Conservation (phyloP, 257 asterid genomes). For the Petunia secreta region DNA sequence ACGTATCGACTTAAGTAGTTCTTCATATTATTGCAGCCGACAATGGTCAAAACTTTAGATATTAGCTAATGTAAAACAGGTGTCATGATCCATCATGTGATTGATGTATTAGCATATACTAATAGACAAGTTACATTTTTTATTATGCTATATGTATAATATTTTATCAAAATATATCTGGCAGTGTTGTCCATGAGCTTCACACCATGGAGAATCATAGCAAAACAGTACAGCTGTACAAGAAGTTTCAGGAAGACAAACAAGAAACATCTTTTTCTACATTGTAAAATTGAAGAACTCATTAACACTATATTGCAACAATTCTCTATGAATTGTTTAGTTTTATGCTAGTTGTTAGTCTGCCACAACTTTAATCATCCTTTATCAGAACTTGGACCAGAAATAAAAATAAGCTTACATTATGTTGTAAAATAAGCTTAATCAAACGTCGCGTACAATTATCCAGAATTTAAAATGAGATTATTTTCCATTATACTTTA, state of each 20-base stretch:
- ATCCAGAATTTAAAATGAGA: too few relatives aligned
- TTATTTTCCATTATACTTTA: too few relatives aligned
- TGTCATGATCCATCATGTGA: constrained; percentile 21
- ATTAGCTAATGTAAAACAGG: neutral
- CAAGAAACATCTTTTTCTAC: neutral
- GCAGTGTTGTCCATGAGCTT: constrained; percentile 2
- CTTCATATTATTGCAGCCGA: neutral
- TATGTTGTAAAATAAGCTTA: too few relatives aligned
- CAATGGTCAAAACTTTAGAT: neutral
- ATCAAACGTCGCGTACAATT: too few relatives aligned
- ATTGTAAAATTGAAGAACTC: neutral
- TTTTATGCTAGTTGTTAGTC: too few relatives aligned
- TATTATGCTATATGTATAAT: neutral
- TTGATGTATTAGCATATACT: neutral
- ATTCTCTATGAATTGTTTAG: too few relatives aligned
- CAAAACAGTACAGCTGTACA: too few relatives aligned
- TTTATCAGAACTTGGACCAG: too few relatives aligned
- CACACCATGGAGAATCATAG: neutral
- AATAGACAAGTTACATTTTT: neutral
- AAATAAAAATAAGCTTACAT: too few relatives aligned
- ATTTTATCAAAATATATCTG: neutral
- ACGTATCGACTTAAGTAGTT: neutral
- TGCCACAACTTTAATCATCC: too few relatives aligned
- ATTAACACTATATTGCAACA: neutral
- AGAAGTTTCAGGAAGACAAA: neutral